phyloP scores from a whole-genome alignment of 2,329 filamentous ascomycete genomes.

The Purpureocillium lavendulum region DNA sequence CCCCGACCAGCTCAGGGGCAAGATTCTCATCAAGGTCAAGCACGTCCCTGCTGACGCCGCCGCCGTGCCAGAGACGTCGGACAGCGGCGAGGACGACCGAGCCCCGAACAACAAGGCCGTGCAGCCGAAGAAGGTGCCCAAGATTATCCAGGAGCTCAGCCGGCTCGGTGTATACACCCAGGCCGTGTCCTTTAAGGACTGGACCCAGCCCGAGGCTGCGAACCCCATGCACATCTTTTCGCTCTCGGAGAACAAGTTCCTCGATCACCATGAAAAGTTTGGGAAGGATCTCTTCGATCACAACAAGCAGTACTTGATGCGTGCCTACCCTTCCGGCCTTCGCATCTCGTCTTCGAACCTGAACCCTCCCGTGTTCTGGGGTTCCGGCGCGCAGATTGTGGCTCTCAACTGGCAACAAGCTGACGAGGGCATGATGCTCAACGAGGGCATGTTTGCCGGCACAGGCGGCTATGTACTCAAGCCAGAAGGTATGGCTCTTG shows the following conservation, averaged over 20 bases:
- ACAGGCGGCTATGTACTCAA: constrained; percentile 83
- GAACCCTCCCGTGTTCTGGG: constrained; percentile 79
- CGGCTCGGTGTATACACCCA: constrained; percentile 74
- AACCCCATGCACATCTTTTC: constrained; percentile 66
- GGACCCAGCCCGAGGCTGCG: constrained; percentile 60
- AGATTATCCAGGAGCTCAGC: constrained; percentile 67
- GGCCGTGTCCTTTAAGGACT: constrained; percentile 72
- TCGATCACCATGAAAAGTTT: constrained; percentile 46
- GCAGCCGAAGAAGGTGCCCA: constrained; percentile 37
- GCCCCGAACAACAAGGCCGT: constrained; percentile 32
- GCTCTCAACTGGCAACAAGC: constrained; percentile 90
- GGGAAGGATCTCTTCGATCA: constrained; percentile 60
- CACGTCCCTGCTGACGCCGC: constrained; percentile 41
- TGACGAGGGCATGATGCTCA: constrained; percentile 93
- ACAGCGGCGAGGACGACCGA: constrained; percentile 25
- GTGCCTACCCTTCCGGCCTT: constrained; percentile 77
- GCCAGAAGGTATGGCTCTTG: constrained; percentile 50
- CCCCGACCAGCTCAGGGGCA: constrained; percentile 61
- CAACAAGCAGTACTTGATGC: constrained; percentile 76
- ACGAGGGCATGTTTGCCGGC: constrained; percentile 82
- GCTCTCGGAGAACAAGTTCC: constrained; percentile 54
- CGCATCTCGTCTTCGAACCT: constrained; percentile 80
- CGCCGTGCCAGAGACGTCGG: constrained; percentile 19
- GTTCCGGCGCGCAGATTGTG: constrained; percentile 81
- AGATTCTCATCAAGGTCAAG: constrained; percentile 81